Percentiles rank a stretch among this genome's conserved stretches.
Evolutionary conservation across 768 basidiomycete species (phyloP).

Genomic region (Lentinula lateritia): DNA sequence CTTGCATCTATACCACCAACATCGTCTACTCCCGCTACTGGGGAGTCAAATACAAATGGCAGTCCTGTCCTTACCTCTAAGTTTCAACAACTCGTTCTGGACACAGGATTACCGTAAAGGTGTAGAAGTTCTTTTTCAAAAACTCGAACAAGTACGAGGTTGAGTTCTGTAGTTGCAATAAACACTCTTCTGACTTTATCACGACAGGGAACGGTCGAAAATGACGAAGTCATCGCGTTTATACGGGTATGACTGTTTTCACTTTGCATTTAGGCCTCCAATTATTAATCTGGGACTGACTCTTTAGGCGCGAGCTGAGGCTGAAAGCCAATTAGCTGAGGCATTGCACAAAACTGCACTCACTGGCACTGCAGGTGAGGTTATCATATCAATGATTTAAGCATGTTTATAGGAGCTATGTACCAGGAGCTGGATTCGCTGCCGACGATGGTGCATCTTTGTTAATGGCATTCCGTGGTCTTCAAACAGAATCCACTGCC

Average conservation of each 20-base stretch:
- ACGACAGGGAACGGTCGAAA: constrained; percentile 71
- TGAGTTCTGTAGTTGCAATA: background rate
- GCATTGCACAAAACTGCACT: constrained; percentile 47
- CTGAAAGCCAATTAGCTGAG: constrained; percentile 61
- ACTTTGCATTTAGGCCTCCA: background rate
- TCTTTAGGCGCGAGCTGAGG: constrained; percentile 61
- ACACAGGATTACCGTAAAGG: constrained; percentile 84
- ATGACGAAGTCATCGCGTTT: constrained; percentile 78
- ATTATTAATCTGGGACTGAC: background rate
- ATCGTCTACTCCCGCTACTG: background rate
- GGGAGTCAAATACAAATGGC: constrained; percentile 47
- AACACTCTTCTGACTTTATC: constrained; percentile 8
- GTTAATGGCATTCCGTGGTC: constrained; percentile 71
- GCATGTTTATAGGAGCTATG: background rate
- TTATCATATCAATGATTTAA: constrained; percentile 4
- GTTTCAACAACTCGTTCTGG: constrained; percentile 94
- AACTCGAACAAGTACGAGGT: constrained; percentile 67
- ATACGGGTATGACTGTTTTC: constrained; percentile 57
- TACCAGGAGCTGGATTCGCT: constrained; percentile 56
- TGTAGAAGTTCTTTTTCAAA: constrained; percentile 68
- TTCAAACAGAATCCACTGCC: constrained; percentile 63
- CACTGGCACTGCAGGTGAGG: constrained; percentile 43
- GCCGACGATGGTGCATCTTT: constrained; percentile 85
- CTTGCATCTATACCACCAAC: background rate
- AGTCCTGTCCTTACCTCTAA: constrained; percentile 81